Evolutionary conservation across 2,329 filamentous ascomycete species (phyloP).

Genomic region (Mycosphaerella sp.): DNA sequence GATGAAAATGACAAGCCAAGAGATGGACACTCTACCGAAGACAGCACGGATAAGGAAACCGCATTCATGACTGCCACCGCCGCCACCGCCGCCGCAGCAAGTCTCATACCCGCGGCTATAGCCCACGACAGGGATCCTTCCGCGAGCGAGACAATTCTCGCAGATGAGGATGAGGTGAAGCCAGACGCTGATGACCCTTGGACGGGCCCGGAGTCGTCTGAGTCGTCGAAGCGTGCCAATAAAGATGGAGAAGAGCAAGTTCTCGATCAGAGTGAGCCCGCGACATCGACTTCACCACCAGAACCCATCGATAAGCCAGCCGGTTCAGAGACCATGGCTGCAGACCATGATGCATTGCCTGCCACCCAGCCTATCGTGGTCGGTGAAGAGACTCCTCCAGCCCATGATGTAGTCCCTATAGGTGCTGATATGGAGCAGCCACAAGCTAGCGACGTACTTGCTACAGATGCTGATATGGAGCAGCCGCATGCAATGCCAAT

Average conservation of each 20-base stretch:
- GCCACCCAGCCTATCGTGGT: no score
- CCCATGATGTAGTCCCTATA: no score
- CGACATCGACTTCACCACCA: no score
- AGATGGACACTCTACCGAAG: background rate
- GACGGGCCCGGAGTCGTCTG: background rate
- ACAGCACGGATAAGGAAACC: no score
- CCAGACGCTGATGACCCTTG: background rate
- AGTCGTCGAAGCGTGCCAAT: conserved; percentile 1
- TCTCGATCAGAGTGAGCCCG: background rate
- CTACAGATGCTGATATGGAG: no score
- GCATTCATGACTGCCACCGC: background rate
- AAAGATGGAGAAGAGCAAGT: conserved; percentile 18
- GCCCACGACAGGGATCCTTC: background rate
- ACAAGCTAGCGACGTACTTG: no score
- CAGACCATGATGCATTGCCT: no score
- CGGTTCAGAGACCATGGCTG: no score
- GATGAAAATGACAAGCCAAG: background rate
- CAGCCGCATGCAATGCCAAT: no score
- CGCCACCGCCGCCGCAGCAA: background rate
- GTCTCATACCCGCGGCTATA: background rate
- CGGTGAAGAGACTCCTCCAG: no score
- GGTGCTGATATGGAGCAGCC: no score
- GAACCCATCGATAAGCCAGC: no score
- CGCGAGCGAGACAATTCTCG: background rate
- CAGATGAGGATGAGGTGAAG: background rate